Conservation (phyloP, 768 basidiomycete genomes). For the Solioccasus polychromus region DNA sequence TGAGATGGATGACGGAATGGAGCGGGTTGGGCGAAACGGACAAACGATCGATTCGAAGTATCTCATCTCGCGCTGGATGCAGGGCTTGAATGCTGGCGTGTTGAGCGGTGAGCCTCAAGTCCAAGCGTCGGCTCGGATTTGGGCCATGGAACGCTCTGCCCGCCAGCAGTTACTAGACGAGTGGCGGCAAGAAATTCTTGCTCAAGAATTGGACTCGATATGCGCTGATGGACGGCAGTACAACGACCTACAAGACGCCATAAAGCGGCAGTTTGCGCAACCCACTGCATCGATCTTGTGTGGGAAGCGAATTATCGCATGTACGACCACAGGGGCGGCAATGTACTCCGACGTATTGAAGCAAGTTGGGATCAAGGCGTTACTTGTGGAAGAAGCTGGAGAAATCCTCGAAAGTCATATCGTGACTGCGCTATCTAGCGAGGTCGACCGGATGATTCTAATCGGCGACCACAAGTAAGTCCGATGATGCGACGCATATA, state of each 20-base stretch:
- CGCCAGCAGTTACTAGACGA: conserved; percentile 27
- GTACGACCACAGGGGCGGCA: conserved; percentile 69
- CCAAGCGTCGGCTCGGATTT: conserved; percentile 30
- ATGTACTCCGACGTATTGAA: conserved; percentile 49
- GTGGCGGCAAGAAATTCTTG: conserved; percentile 37
- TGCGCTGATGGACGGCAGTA: conserved; percentile 31
- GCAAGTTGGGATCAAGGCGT: conserved; percentile 42
- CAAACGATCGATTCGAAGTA: conserved; percentile 35
- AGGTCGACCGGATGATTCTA: conserved; percentile 52
- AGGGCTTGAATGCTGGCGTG: conserved; percentile 42
- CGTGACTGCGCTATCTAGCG: conserved; percentile 49
- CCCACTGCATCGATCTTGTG: conserved; percentile 33
- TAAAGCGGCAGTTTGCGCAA: conserved; percentile 35
- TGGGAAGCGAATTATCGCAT: conserved; percentile 59
- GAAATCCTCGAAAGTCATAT: conserved; percentile 70
- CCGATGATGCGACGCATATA: not conserved
- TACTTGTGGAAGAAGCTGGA: conserved; percentile 71
- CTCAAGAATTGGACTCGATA: conserved; percentile 32
- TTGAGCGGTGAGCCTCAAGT: conserved; percentile 32
- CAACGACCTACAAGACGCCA: conserved; percentile 32
- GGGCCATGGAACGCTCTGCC: conserved; percentile 32
- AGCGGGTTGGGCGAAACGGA: conserved; percentile 40
- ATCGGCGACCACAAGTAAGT: conserved; percentile 70
- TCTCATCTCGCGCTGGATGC: conserved; percentile 46
- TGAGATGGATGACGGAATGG: conserved; percentile 41